Evolutionary conservation across 805 yeast genomes (phyloP), one percentile per base, ranked within the genome.

Genomic region (Spathaspora hagerdaliae): DNA sequence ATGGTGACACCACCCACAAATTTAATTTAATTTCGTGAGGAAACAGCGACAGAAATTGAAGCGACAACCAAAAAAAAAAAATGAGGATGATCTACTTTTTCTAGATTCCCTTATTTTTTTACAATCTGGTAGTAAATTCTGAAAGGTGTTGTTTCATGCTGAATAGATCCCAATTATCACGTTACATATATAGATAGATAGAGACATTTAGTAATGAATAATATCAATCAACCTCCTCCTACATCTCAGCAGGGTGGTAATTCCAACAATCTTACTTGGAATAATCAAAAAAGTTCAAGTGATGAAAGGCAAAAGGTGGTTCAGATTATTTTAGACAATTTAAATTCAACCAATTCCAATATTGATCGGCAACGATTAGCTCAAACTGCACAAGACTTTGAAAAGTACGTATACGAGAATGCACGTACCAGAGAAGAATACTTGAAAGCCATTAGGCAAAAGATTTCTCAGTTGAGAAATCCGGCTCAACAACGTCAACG

Each of bases 301-400:
- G 48, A 53, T 6, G 75, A 71, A 52, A 60, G 77, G 19, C 75
- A 69, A 45, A 67, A 64, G 45, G 70, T 70, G 33, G 69, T 71
- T 13, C 71, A 65, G 46, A 59, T 70, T 32, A 59, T 71, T 14
- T 55, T 68, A 38, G 59, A 59, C 36, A 62, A 73, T 3, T 58
- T 71, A 41, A 63, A 63, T 48, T 61, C 53, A 27, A 49, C 60
- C 34, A 60, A 53, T 44, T 67, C 58, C 44, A 39, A 36, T 13
- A 34, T 34, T 33, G 68, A 67, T 46, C 62, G 63, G 15, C 66
- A 63, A 40, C 64, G 65, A 42, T 73, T 72, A 14, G 58, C 63
- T 13, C 50, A 57, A 31, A 61, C 81, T 53, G 89, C 90, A 4
- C 84, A 81, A 54, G 87, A 84, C 56, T 84, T 82, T 53, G 94